These are phyloP conservation scores for Gastrolobium bilobum DNA, from an alignment of 306 rosid species.

Conservation along the genomic window DNA sequence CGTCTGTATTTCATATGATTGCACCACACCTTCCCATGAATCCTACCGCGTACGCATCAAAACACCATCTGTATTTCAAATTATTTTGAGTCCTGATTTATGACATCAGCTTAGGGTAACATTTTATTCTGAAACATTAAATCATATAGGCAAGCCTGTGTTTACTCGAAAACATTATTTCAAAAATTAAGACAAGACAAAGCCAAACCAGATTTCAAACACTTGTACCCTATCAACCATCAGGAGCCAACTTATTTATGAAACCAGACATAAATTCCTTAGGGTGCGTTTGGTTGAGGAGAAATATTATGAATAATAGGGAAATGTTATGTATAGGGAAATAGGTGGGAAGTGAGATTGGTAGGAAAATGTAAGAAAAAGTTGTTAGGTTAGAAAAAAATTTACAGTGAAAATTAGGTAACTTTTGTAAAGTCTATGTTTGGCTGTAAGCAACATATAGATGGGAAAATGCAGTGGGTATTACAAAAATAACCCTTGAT, in stretches of 20 bases:
- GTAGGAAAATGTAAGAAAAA: no score
- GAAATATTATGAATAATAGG: no score
- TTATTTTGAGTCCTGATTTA: neutral
- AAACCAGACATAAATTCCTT: conserved; percentile 43
- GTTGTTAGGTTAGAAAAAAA: no score
- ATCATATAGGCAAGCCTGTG: neutral
- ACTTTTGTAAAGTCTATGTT: no score
- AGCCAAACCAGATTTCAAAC: conserved; percentile 30
- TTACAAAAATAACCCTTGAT: no score
- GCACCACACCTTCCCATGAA: conserved; percentile 25
- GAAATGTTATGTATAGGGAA: no score
- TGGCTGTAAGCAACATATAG: no score
- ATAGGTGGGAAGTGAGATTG: no score
- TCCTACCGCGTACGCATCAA: neutral
- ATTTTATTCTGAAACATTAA: conserved; percentile 4
- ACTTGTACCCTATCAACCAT: conserved; percentile 37
- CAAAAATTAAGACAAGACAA: neutral
- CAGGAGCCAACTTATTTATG: conserved; percentile 59
- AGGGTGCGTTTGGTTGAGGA: no score
- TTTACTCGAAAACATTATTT: neutral
- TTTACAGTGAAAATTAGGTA: no score
- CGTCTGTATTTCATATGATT: neutral
- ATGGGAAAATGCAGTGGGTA: no score
- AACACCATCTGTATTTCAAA: neutral
- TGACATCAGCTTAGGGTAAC: neutral